Evolutionary conservation across 1,139 yeast genomes (phyloP).

Genomic region (Ogataea hybrid): DNA sequence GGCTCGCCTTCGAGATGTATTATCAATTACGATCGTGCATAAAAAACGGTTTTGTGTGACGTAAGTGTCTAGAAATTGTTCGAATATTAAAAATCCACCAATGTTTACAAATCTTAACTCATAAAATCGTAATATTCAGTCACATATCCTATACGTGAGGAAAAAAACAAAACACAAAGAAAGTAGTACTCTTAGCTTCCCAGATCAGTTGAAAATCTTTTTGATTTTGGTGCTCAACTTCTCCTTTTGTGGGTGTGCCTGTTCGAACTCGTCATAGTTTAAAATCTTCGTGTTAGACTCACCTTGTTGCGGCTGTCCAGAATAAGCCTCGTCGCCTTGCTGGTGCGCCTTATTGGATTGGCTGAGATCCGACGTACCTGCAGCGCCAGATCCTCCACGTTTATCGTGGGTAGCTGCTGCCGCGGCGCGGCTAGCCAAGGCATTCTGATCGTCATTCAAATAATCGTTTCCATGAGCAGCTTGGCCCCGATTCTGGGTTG

Average conservation of each 20-base stretch:
- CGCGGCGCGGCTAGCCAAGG: constrained; percentile 21
- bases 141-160: background rate
- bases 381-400: constrained; percentile 1
- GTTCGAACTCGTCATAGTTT: constrained; percentile 9
- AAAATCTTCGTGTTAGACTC: constrained; percentile 12
- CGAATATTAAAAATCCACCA: background rate
- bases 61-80: background rate
- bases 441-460: constrained; percentile 14
- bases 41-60: background rate
- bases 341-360: background rate
- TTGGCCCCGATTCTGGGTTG: background rate
- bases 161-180: background rate
- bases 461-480: constrained; percentile 10
- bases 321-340: constrained; percentile 1
- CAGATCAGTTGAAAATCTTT: constrained; percentile 15
- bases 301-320: constrained; percentile 1
- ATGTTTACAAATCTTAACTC: background rate
- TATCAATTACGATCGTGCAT: background rate
- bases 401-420: constrained; percentile 11
- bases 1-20: background rate
- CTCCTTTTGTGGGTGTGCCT: constrained; percentile 12
- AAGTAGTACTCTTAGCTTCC: background rate
- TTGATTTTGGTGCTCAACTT: constrained; percentile 20
- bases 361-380: background rate
- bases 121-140: background rate